Conservation (phyloP, 139 green algal species). For the Nannochloris sp. region DNA sequence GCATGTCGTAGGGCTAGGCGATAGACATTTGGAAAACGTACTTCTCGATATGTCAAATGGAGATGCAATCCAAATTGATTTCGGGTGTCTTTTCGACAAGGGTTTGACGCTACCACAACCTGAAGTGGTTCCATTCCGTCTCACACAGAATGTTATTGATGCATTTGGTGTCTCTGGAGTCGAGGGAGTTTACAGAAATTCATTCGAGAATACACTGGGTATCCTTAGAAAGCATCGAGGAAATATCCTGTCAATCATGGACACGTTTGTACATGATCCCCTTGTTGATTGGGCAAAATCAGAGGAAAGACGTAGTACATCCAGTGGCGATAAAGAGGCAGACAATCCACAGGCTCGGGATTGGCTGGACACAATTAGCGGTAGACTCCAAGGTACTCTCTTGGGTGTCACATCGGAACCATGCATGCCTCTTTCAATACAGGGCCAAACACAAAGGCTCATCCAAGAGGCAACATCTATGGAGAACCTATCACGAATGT, state of each 20-base stretch:
- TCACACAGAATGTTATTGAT: constrained; percentile 98
- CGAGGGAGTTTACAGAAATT: constrained; percentile 79
- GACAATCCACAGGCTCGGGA: constrained; percentile 69
- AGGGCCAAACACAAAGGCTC: constrained; percentile 81
- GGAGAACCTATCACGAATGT: constrained; percentile 85
- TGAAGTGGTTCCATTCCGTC: constrained; percentile 91
- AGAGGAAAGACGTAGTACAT: neutral
- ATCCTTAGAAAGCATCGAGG: constrained; percentile 53
- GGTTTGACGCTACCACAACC: constrained; percentile 67
- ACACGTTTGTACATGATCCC: constrained; percentile 96
- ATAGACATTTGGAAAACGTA: constrained; percentile 95
- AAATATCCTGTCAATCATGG: constrained; percentile 82
- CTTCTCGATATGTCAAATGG: constrained; percentile 60
- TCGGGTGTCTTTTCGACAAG: constrained; percentile 91
- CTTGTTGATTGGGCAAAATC: constrained; percentile 79
- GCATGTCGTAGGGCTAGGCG: constrained; percentile 66
- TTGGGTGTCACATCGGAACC: constrained; percentile 76
- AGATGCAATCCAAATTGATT: constrained; percentile 85
- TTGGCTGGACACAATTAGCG: constrained; percentile 63
- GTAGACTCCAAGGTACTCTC: constrained; percentile 69
- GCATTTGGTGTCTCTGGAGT: constrained; percentile 78
- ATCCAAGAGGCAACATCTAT: constrained; percentile 78
- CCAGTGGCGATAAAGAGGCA: constrained; percentile 15
- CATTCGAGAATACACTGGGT: constrained; percentile 77
- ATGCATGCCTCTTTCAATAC: constrained; percentile 63